Evolutionary conservation across 2,329 filamentous ascomycete species (phyloP).

Genomic region (Aspergillus fumigatiaffinis): DNA sequence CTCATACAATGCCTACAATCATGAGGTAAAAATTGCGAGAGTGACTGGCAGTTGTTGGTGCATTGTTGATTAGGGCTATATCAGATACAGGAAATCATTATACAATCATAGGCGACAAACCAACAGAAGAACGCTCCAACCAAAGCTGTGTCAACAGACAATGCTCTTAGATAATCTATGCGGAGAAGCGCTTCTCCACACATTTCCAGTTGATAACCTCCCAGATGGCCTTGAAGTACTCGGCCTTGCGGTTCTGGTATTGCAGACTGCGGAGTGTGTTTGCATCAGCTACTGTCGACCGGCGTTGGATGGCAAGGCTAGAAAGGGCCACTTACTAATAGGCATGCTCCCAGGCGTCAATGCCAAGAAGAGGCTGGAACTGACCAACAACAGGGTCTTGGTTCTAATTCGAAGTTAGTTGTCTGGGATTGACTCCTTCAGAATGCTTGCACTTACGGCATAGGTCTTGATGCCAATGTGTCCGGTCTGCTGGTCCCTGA

Average conservation of each 20-base stretch:
- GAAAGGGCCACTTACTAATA: slow-evolving; percentile 62
- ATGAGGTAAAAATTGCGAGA: neutral
- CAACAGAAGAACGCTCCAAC: slow-evolving; percentile 8
- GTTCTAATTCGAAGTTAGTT: slow-evolving; percentile 48
- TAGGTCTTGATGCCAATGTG: slow-evolving; percentile 59
- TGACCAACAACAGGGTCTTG: slow-evolving; percentile 85
- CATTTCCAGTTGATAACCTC: slow-evolving; percentile 95
- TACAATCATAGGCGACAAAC: slow-evolving; percentile 1
- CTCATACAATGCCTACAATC: neutral
- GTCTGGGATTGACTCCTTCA: neutral
- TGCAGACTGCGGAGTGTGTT: slow-evolving; percentile 56
- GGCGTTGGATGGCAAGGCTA: neutral
- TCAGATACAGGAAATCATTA: slow-evolving; percentile 4
- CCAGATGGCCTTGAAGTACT: slow-evolving; percentile 93
- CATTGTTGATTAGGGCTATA: slow-evolving; percentile 6
- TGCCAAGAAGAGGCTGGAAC: slow-evolving; percentile 76
- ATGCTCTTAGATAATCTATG: slow-evolving; percentile 33
- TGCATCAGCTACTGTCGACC: slow-evolving; percentile 14
- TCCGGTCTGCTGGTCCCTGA: slow-evolving; percentile 59
- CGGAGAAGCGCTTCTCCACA: slow-evolving; percentile 68
- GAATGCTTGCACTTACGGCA: slow-evolving; percentile 43
- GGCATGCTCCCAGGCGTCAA: slow-evolving; percentile 95
- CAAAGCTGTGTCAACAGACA: slow-evolving; percentile 11
- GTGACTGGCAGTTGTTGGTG: neutral
- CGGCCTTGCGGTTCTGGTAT: slow-evolving; percentile 95